phyloP scores from a whole-genome alignment of 2,329 filamentous ascomycete species.

The Alternaria gaisen region DNA sequence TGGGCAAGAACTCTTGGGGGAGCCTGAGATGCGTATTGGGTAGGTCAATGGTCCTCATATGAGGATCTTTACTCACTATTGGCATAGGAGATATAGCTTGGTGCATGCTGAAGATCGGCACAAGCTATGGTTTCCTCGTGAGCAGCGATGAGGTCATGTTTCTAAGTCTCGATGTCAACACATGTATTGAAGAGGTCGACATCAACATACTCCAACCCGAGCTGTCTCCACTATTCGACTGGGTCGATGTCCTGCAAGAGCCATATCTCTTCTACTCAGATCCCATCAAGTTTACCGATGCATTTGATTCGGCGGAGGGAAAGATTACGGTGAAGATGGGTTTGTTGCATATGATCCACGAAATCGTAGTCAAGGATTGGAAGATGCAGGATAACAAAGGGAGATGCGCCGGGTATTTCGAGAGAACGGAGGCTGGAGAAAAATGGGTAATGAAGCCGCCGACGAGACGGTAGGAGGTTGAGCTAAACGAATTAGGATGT shows the following conservation, averaged over 20 bases:
- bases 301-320: conserved; percentile 6
- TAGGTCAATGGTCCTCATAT: neutral
- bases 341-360: conserved; percentile 22
- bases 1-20: conserved; percentile 20
- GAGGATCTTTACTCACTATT: neutral
- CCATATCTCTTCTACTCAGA: conserved; percentile 24
- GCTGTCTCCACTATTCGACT: neutral
- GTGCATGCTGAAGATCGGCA: conserved; percentile 30
- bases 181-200: neutral
- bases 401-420: conserved; percentile 15
- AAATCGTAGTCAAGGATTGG: conserved; percentile 7
- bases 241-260: conserved; percentile 10
- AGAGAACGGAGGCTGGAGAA: conserved; percentile 14
- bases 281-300: conserved; percentile 22
- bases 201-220: neutral
- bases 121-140: conserved; percentile 27
- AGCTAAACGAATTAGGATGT: too few species aligned
- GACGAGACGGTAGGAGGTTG: neutral
- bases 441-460: neutral
- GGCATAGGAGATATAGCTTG: conserved; percentile 27
- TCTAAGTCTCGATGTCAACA: conserved; percentile 16
- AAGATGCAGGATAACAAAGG: conserved; percentile 17
- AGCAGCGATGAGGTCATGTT: conserved; percentile 33
- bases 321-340: conserved; percentile 20
- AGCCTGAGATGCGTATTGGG: conserved; percentile 33